phyloP scores from a whole-genome alignment of 2,329 filamentous ascomycete species.

The Ceratocystis lukuohia region DNA sequence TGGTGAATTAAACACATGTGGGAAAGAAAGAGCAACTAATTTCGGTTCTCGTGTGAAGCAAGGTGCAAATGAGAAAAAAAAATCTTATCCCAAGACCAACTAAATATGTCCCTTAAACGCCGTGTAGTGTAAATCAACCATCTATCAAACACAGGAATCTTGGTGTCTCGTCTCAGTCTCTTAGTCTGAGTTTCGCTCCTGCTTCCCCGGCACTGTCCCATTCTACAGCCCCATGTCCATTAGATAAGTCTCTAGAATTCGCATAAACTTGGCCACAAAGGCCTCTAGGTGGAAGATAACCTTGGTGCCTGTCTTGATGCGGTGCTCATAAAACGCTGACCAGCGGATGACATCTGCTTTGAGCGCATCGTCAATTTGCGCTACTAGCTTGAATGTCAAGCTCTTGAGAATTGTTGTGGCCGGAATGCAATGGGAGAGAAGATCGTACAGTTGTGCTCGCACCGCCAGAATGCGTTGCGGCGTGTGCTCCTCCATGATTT shows the following conservation, averaged over 20 bases:
- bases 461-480: slow-evolving; percentile 78
- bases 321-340: slow-evolving; percentile 95
- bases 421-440: slow-evolving; percentile 94
- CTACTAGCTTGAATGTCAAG: slow-evolving; percentile 82
- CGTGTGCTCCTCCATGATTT: slow-evolving; percentile 88
- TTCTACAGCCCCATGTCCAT: slow-evolving; percentile 67
- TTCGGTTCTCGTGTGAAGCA: too few relatives aligned
- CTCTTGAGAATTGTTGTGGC: slow-evolving; percentile 89
- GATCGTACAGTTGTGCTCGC: slow-evolving; percentile 87
- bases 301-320: slow-evolving; percentile 82
- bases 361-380: slow-evolving; percentile 72
- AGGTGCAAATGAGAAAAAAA: not conserved
- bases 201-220: not conserved
- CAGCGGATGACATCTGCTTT: slow-evolving; percentile 90
- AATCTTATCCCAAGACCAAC: not conserved
- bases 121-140: slow-evolving; percentile 4
- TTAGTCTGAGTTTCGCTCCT: not conserved
- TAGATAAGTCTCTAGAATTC: slow-evolving; percentile 77
- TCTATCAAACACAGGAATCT: not conserved
- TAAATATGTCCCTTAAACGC: slow-evolving; percentile 1
- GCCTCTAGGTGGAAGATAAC: slow-evolving; percentile 97
- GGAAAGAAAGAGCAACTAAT: not conserved
- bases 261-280: slow-evolving; percentile 98
- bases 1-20: too few relatives aligned
- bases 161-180: not conserved